Evolutionary conservation across 208 protist genomes (phyloP).

Genomic region (Acanthamoeba castellanii): DNA sequence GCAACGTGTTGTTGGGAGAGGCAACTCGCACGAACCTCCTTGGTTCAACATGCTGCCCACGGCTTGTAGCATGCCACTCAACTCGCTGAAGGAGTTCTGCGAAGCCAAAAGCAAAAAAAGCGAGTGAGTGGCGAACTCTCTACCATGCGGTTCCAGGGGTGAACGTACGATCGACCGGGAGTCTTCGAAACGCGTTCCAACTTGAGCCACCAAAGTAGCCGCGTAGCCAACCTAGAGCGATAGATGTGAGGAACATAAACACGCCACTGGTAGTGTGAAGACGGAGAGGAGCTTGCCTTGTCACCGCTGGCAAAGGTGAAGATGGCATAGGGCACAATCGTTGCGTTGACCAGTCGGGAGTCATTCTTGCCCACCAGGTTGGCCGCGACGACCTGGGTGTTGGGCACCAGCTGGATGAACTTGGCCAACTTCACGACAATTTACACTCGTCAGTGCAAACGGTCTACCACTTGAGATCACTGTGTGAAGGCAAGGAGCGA

Average conservation of each 20-base stretch:
- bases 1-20: background rate
- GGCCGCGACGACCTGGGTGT: background rate
- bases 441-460: background rate
- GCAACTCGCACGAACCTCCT: constrained; percentile 2
- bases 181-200: background rate
- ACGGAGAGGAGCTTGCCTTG: background rate
- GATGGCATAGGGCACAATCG: constrained; percentile 48
- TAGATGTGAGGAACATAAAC: no score
- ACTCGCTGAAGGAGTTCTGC: constrained; percentile 5
- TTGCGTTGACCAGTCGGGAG: background rate
- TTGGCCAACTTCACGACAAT: background rate
- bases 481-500: background rate
- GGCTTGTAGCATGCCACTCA: background rate
- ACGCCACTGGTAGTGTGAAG: background rate
- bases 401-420: constrained; percentile 21
- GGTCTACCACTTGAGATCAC: background rate
- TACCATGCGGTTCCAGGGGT: background rate
- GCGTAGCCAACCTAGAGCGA: constrained; percentile 3
- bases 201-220: background rate
- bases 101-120: background rate
- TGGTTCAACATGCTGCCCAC: constrained; percentile 51
- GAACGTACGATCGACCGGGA: background rate
- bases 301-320: constrained; percentile 42
- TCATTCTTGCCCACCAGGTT: constrained; percentile 49
- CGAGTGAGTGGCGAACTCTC: background rate